phyloP scores from a whole-genome alignment of 2,329 filamentous ascomycete species.

The Spiromastix sp. region DNA sequence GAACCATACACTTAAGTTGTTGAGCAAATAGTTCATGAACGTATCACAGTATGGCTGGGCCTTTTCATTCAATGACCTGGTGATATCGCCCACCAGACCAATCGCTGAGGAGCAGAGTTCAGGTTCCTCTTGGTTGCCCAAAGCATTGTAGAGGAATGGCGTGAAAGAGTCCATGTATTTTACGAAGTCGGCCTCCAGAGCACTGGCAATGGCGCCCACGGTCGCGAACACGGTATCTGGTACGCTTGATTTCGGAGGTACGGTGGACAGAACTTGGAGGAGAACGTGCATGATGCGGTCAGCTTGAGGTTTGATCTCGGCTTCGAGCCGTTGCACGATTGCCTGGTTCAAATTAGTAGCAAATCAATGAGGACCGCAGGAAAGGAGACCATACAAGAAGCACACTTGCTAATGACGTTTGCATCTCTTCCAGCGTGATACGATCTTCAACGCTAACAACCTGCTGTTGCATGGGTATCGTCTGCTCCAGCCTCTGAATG shows the following conservation, averaged over 20 bases:
- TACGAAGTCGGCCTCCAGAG: slow-evolving; percentile 82
- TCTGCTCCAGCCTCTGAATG: slow-evolving; percentile 82
- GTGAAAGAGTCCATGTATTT: slow-evolving; percentile 97
- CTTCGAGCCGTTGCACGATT: slow-evolving; percentile 83
- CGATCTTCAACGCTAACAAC: slow-evolving; percentile 95
- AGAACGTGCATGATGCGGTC: slow-evolving; percentile 89
- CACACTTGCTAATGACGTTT: slow-evolving; percentile 87
- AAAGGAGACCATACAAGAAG: slow-evolving; percentile 49
- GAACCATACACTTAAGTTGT: slow-evolving; percentile 66
- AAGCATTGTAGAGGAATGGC: slow-evolving; percentile 85
- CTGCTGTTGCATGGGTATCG: slow-evolving; percentile 78
- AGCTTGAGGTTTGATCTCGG: slow-evolving; percentile 79
- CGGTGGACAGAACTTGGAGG: slow-evolving; percentile 66
- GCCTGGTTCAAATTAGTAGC: slow-evolving; percentile 33
- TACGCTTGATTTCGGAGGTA: slow-evolving; percentile 80
- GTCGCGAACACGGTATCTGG: slow-evolving; percentile 89
- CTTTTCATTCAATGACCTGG: slow-evolving; percentile 77
- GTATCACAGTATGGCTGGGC: slow-evolving; percentile 92
- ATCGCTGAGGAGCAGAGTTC: slow-evolving; percentile 94
- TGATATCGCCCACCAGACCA: slow-evolving; percentile 92
- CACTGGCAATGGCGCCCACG: slow-evolving; percentile 82
- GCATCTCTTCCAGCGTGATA: slow-evolving; percentile 93
- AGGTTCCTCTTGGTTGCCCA: slow-evolving; percentile 91
- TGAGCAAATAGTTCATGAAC: slow-evolving; percentile 96
- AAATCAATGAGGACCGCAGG: slow-evolving; percentile 5